phyloP scores from a whole-genome alignment of 352 stramenopile genomes.

The Globisporangium splendens region DNA sequence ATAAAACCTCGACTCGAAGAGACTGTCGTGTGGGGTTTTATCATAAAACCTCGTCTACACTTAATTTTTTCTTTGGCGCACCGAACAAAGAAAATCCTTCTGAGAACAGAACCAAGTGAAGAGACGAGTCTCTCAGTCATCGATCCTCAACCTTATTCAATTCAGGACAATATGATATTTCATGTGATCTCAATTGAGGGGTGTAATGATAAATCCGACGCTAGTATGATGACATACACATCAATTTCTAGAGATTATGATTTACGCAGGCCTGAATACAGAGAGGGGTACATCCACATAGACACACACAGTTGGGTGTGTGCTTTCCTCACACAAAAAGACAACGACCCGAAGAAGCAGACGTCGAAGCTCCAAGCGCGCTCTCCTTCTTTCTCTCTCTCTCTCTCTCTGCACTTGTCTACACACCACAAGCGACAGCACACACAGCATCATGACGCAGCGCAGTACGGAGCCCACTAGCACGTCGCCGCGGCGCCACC shows the following conservation, averaged over 20 bases:
- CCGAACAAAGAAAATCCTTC: background rate
- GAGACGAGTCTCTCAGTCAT: background rate
- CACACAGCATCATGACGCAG: background rate
- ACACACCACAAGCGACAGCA: background rate
- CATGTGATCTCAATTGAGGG: no score
- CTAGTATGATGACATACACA: no score
- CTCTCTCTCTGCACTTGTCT: background rate
- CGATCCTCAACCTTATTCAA: no score
- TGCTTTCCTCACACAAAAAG: background rate
- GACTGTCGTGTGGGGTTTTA: background rate
- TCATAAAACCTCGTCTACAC: background rate
- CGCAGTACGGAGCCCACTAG: conserved; percentile 1
- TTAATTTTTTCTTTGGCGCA: background rate
- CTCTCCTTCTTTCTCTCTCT: no score
- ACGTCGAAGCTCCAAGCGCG: background rate
- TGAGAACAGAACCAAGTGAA: conserved; percentile 2
- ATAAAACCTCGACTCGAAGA: background rate
- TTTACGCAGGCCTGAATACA: no score
- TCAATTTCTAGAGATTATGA: no score
- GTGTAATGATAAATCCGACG: no score
- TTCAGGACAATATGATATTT: no score
- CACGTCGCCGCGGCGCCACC: conserved; percentile 27
- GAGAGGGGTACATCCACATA: no score
- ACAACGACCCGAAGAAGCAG: conserved; percentile 1
- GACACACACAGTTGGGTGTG: no score